A percentile compares a stretch with the other conserved stretches of the same genome.
phyloP scores from a whole-genome alignment of 2,329 filamentous ascomycete species.

The Alternaria sp. region DNA sequence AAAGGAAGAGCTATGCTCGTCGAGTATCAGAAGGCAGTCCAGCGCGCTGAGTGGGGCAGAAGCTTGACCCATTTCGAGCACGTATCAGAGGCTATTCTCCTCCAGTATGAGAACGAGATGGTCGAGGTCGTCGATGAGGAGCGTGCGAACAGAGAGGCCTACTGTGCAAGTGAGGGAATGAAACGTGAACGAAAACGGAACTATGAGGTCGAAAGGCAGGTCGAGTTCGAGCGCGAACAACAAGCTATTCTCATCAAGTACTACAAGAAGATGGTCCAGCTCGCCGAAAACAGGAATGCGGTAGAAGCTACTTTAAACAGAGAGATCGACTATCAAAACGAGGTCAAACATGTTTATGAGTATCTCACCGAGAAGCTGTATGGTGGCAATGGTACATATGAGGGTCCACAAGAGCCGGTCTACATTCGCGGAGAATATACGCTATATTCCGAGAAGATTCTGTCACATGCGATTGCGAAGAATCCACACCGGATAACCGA shows the following conservation, averaged over 20 bases:
- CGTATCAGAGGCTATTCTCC: not conserved
- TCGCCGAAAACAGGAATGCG: not conserved
- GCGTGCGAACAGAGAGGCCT: too few species aligned
- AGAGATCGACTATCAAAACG: not conserved
- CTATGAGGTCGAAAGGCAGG: too few species aligned
- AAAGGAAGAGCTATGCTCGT: not conserved
- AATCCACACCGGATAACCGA: too few species aligned
- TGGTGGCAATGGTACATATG: too few species aligned
- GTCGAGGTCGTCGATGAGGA: not conserved
- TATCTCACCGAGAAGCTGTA: too few species aligned
- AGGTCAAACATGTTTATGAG: too few species aligned
- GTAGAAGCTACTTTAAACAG: accelerated
- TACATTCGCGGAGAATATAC: not conserved
- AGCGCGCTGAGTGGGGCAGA: not conserved
- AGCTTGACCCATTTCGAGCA: not conserved
- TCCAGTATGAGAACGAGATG: not conserved
- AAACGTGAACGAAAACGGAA: too few species aligned
- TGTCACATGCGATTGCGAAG: too few species aligned
- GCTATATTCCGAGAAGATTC: not conserved
- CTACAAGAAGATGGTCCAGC: not conserved
- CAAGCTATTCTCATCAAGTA: not conserved
- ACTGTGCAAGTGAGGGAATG: too few species aligned
- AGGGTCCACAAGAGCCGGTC: not conserved
- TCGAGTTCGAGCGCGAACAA: not conserved
- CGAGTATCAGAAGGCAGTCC: accelerated